Conservation (phyloP, 805 yeast genomes). For the Metschnikowia amazonensis region DNA sequence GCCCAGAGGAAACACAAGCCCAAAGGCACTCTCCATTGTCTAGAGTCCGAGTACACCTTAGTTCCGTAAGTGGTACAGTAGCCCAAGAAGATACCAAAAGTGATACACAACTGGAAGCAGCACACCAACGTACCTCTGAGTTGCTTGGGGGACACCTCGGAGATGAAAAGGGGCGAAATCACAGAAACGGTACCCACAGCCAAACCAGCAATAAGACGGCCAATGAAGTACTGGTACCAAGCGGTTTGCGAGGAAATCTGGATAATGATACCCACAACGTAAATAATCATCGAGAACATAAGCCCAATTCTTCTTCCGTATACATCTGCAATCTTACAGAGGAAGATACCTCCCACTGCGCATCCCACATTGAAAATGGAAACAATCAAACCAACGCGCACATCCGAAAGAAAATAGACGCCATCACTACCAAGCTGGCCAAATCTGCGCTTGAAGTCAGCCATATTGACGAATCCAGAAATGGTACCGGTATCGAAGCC, state of each 20-base stretch:
- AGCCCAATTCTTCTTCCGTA: constrained; percentile 59
- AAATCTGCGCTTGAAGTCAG: constrained; percentile 50
- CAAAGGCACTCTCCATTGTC: constrained; percentile 67
- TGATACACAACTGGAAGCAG: constrained; percentile 64
- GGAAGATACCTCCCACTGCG: constrained; percentile 63
- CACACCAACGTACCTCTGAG: constrained; percentile 69
- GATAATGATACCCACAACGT: constrained; percentile 56
- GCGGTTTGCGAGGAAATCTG: constrained; percentile 50
- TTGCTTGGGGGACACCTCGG: constrained; percentile 66
- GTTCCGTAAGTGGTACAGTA: constrained; percentile 65
- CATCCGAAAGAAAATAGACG: constrained; percentile 35
- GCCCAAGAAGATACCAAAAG: constrained; percentile 68
- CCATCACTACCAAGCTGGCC: constrained; percentile 45
- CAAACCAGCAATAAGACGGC: constrained; percentile 60
- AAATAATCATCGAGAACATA: constrained; percentile 49
- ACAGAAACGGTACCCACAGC: constrained; percentile 73
- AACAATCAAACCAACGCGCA: constrained; percentile 51
- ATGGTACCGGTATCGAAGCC: constrained; percentile 80
- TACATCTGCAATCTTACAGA: constrained; percentile 55
- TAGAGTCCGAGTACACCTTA: constrained; percentile 45
- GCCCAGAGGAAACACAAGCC: constrained; percentile 49
- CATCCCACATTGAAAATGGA: constrained; percentile 64
- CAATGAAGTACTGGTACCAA: constrained; percentile 60
- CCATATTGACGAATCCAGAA: constrained; percentile 64
- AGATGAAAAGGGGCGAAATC: constrained; percentile 60